Percentiles rank a stretch among this genome's conserved stretches.
Conservation (phyloP, 73 alveolate genomes). For the Effrenium voratum region DNA sequence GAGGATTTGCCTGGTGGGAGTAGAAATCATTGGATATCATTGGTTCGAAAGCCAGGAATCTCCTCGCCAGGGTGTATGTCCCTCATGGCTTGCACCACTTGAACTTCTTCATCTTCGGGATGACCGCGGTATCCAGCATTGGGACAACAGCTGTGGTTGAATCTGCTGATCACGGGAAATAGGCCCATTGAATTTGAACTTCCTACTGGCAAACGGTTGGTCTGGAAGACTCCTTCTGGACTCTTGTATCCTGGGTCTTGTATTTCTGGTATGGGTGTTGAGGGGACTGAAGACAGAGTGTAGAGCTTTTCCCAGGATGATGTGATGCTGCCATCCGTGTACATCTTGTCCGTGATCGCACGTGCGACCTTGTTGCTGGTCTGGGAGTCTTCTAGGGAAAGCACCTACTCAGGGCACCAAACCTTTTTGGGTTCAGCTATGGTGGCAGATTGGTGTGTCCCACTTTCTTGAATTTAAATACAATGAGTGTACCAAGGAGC, state of each 20-base stretch:
- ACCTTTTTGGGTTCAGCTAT: neutral
- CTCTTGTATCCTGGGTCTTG: slow-evolving; percentile 63
- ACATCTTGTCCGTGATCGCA: slow-evolving; percentile 2
- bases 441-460: neutral
- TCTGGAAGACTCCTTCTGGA: slow-evolving; percentile 61
- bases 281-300: slow-evolving; percentile 32
- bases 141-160: slow-evolving; percentile 74
- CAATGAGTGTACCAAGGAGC: neutral
- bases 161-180: slow-evolving; percentile 42
- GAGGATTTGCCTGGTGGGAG: neutral
- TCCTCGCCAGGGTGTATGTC: slow-evolving; percentile 49
- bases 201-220: slow-evolving; percentile 41
- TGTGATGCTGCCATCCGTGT: slow-evolving; percentile 6
- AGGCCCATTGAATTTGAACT: slow-evolving; percentile 29
- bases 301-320: slow-evolving; percentile 62
- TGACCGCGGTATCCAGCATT: slow-evolving; percentile 33
- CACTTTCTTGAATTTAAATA: neutral
- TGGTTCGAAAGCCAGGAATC: neutral
- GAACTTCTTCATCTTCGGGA: neutral
- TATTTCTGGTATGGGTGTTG: slow-evolving; percentile 20
- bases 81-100: slow-evolving; percentile 72
- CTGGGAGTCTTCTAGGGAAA: slow-evolving; percentile 44
- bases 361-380: slow-evolving; percentile 70
- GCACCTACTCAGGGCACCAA: slow-evolving; percentile 27
- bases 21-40: neutral